Conservation (phyloP, 2,329 filamentous ascomycete species). For the Tolypocladium guangdongense region DNA sequence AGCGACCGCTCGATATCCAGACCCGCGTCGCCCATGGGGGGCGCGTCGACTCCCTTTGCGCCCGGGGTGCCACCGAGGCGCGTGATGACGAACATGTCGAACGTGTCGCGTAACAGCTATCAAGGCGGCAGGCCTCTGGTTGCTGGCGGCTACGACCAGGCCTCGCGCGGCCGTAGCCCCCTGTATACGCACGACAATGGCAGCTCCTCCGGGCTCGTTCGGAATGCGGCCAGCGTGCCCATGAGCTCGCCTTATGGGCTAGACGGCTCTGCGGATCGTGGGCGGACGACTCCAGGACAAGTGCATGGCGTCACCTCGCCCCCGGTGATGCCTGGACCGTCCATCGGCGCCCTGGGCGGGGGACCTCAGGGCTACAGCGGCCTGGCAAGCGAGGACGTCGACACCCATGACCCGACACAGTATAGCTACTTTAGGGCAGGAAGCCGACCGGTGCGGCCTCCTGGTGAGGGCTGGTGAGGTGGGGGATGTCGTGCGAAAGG, state of each 20-base stretch:
- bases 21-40: slow-evolving; percentile 35
- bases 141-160: slow-evolving; percentile 10
- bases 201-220: slow-evolving; percentile 41
- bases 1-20: slow-evolving; percentile 32
- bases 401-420: slow-evolving; percentile 26
- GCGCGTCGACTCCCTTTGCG: slow-evolving; percentile 22
- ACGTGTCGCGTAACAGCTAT: slow-evolving; percentile 18
- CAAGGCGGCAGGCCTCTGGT: slow-evolving; percentile 10
- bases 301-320: slow-evolving; percentile 5
- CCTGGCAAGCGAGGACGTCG: slow-evolving; percentile 36
- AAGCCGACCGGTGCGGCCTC: slow-evolving; percentile 13
- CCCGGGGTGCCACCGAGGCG: slow-evolving; percentile 16
- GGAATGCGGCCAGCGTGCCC: slow-evolving; percentile 41
- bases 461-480: slow-evolving; percentile 29
- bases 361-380: slow-evolving; percentile 50
- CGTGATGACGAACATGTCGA: slow-evolving; percentile 8
- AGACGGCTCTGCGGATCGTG: slow-evolving; percentile 12
- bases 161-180: slow-evolving; percentile 30
- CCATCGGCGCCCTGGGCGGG: slow-evolving; percentile 41
- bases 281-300: slow-evolving; percentile 12
- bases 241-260: slow-evolving; percentile 20
- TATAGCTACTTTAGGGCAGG: slow-evolving; percentile 47
- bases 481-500: neutral
- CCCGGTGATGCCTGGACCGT: slow-evolving; percentile 25
- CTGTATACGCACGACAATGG: slow-evolving; percentile 41